Evolutionary conservation across 176 grass and related monocot species (phyloP), one percentile per base, ranked within the genome.

Genomic region (Saccharum spontaneum): DNA sequence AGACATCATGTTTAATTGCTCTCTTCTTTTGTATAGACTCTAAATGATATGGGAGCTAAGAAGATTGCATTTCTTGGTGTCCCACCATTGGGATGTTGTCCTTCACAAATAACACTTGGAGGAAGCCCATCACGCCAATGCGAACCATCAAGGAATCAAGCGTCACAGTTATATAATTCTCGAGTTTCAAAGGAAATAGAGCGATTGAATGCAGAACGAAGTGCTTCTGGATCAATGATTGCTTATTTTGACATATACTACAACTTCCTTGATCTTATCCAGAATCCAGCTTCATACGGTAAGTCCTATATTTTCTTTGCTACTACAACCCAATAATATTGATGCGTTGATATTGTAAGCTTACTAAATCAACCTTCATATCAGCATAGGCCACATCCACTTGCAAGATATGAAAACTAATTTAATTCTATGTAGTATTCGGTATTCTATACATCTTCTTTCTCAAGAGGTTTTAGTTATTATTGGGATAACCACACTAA

Each of bases 51-150:
- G 71, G 71, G 94, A 18, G 94, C 94, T 14, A 80, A 80, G 75
- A 85, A 16, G n/a, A 90, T 95, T 28, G 90, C 52, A 31, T 87
- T 90, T 50, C 71, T 88, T 38, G 93, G 93, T 3, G 43, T 93
- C 37, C 90, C 93, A 61, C 88, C 93, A 78, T 30, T 95, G 16
- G 93, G 88, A n/a, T 95, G 93, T 41, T 77, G 85, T 34, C 90
- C 90, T 38, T 89, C 93, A 57, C 88, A 95, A 52, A 91, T 81
- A 87, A 89, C 89, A 38, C 23, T 82, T 6, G 76, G 4, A 31
- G 88, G 85, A 57, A 79, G 82, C n/a, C 36, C 80, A 1, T 67
- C 75, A 14, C 78, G 83, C 49, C 60, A 85, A 77, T 95, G 93
- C n/a, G 93, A 90, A 1, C 20, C 90, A 39, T 38, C 10, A 33